Evolutionary conservation across 306 rosid species (phyloP).

Genomic region (Acacia confusa): DNA sequence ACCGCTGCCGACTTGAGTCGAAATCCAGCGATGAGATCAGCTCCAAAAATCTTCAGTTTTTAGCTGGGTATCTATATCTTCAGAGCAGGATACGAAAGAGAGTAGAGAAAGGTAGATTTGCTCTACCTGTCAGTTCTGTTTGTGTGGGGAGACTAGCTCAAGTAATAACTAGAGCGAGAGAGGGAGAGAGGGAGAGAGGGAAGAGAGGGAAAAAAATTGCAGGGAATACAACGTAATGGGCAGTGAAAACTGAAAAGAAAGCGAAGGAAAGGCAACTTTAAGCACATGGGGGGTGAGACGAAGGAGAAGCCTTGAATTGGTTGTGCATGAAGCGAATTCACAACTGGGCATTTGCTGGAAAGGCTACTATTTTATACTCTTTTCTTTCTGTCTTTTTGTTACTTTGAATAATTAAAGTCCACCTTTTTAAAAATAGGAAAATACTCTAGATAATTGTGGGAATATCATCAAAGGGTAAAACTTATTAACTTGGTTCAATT

Average conservation of each 20-base stretch:
- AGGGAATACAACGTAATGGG: slow-evolving; percentile 29
- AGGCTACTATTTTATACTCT: slow-evolving; percentile 26
- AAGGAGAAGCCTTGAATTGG: slow-evolving; percentile 23
- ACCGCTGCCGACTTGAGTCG: slow-evolving; percentile 30
- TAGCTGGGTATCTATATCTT: slow-evolving; percentile 25
- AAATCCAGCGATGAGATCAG: slow-evolving; percentile 28
- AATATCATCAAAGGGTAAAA: slow-evolving; percentile 3
- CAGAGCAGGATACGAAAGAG: not conserved
- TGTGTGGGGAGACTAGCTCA: slow-evolving; percentile 25
- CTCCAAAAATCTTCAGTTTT: slow-evolving; percentile 28
- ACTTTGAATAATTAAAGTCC: not conserved
- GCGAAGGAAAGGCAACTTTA: slow-evolving; percentile 31
- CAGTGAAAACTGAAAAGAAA: slow-evolving; percentile 27
- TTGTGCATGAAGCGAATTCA: slow-evolving; percentile 1
- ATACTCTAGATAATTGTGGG: not conserved
- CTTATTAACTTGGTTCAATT: not conserved
- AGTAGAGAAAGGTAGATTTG: slow-evolving; percentile 34
- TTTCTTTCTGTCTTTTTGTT: not conserved
- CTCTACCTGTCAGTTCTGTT: slow-evolving; percentile 24
- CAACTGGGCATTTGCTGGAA: slow-evolving; percentile 37
- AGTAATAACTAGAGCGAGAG: slow-evolving; percentile 25
- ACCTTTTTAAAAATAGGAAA: not conserved
- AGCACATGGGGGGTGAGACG: slow-evolving; percentile 42
- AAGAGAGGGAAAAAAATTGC: not conserved
- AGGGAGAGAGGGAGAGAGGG: not conserved